Evolutionary conservation across 495 filamentous ascomycete species (phyloP), one percentile per base, ranked within the genome.

Genomic region (Gamarada debralockiae): DNA sequence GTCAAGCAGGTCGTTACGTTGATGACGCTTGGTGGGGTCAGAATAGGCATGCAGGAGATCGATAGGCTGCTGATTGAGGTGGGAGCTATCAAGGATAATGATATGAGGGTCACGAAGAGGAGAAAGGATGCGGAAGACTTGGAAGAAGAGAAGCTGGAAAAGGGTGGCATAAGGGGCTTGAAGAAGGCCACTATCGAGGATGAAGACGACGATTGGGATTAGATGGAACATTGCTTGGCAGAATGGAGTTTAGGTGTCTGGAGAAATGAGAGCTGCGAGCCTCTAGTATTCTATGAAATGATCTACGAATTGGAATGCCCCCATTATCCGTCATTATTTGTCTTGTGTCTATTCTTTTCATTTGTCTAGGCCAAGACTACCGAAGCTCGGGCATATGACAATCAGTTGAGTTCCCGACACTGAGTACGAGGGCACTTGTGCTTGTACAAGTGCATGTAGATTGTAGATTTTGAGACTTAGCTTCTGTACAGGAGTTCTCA

Each of bases 201-300:
- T 14, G 86, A 90, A 59, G 86, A 90, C 60, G 84, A 87, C 53
- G 88, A 90, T 63, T 93, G 87, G 87, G 86, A 92, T 64, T 92
- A 71, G 73, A 33, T 48, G 34, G 44, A 1, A 15, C 6, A 18
- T 21, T 17, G 15, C n/a, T 2, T 29, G 10, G 27, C 23, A 47
- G 29, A 2, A 29, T 17, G 44, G 44, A 47, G 44, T 47, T 20
- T n/a, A 6, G 44, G 44, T n/a, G 44, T 31, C 10, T 8, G 40
- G 40, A 15, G 20, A 43, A 34, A 34, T 7, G 36, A 39, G 40
- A 21, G 15, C 40, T 43, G 22, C 17, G 21, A 43, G 40, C 40
- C 40, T 43, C 40, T 29, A 29, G n/a, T 29, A 10, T 29, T 29
- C 10, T 29, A 29, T 29, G 27, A 10, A 29, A 29, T 4, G 4